A percentile compares a stretch with the other conserved stretches of the same genome.
Evolutionary conservation across 257 asterid species (phyloP).

Genomic region (Pogostemon cablin): DNA sequence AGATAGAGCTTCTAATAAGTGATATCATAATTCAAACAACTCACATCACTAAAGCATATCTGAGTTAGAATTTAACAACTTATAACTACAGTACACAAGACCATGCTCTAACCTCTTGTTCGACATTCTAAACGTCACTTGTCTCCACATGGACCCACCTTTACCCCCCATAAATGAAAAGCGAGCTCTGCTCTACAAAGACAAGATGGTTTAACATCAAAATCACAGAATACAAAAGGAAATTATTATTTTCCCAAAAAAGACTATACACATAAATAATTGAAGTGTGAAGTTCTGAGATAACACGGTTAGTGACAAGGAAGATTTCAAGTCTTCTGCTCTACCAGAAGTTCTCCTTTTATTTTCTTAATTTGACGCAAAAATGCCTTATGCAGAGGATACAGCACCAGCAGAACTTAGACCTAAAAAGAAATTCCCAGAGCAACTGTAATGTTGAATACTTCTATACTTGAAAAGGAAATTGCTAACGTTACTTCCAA

Average conservation of each 20-base stretch:
- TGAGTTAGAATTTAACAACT: not conserved
- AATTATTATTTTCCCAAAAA: slow-evolving; percentile 2
- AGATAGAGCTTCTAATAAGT: slow-evolving; percentile 18
- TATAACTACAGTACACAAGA: slow-evolving; percentile 13
- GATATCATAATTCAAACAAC: slow-evolving; percentile 4
- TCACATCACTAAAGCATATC: not conserved
- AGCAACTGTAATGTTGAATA: not conserved
- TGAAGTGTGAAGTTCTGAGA: not conserved
- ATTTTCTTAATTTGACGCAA: not conserved
- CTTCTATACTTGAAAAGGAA: not conserved
- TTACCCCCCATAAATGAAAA: slow-evolving; percentile 98
- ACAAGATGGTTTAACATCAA: slow-evolving; percentile 44
- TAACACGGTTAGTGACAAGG: slow-evolving; percentile 10
- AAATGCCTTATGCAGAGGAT: not conserved
- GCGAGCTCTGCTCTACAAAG: slow-evolving; percentile 91
- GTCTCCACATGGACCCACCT: slow-evolving; percentile 95
- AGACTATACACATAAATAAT: not conserved
- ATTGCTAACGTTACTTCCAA: not conserved
- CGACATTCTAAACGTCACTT: slow-evolving; percentile 67
- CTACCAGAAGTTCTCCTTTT: not conserved
- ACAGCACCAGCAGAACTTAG: not conserved
- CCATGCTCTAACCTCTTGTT: slow-evolving; percentile 53
- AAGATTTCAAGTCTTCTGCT: slow-evolving; percentile 9
- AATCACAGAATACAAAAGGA: slow-evolving; percentile 17
- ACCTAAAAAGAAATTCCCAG: not conserved